A percentile compares a stretch with the other conserved stretches of the same genome.
phyloP scores from a whole-genome alignment of 257 asterid genomes.

The Solanum stenotomum region DNA sequence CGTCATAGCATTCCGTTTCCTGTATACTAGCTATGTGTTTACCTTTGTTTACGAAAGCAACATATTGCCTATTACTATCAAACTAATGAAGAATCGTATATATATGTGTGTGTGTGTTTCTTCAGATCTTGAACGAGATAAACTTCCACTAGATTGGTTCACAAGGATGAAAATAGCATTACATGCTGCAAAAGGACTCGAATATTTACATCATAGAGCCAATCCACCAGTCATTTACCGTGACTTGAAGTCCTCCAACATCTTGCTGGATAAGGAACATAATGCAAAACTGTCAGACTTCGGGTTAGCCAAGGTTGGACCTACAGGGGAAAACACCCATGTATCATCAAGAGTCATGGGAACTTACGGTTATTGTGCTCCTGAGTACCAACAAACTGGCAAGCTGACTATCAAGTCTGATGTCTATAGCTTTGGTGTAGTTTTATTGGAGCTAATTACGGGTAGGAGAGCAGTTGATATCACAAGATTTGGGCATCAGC shows the following conservation, averaged over 20 bases:
- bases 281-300: constrained; percentile 86
- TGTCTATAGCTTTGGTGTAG: constrained; percentile 81
- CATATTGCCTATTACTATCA: neutral
- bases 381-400: constrained; percentile 84
- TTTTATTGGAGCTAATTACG: constrained; percentile 64
- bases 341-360: constrained; percentile 94
- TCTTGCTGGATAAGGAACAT: constrained; percentile 52
- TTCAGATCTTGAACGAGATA: constrained; percentile 41
- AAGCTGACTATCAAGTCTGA: constrained; percentile 73
- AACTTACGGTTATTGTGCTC: constrained; percentile 87
- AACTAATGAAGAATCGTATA: neutral
- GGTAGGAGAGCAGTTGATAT: constrained; percentile 64
- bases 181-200: constrained; percentile 77
- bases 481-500: constrained; percentile 26
- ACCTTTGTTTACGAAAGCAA: neutral
- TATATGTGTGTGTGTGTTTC: neutral
- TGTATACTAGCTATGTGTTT: neutral
- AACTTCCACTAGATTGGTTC: constrained; percentile 54
- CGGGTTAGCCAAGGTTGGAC: constrained; percentile 93
- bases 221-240: constrained; percentile 90
- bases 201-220: constrained; percentile 77
- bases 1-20: neutral
- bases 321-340: constrained; percentile 67
- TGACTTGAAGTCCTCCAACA: constrained; percentile 79
- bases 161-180: constrained; percentile 80